phyloP scores from a whole-genome alignment of 331 rosid genomes.

The Cucumis variabilis region DNA sequence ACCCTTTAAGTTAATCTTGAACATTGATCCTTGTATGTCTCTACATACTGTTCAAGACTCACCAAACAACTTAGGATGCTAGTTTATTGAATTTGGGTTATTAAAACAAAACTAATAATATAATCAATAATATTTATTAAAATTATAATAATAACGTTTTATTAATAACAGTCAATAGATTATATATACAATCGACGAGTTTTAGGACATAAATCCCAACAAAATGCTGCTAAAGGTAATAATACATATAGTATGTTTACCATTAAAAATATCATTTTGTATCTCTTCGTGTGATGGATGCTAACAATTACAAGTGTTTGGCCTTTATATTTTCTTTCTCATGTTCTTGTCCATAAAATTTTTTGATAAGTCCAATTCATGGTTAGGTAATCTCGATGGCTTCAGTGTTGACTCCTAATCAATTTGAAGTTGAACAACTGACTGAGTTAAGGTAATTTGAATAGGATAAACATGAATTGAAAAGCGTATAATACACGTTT shows the following conservation, averaged over 20 bases:
- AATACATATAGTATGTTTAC: background rate
- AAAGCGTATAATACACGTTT: background rate
- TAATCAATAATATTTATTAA: no score
- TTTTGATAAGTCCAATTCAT: constrained; percentile 22
- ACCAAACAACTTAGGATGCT: no score
- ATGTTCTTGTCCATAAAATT: background rate
- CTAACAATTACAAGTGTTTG: background rate
- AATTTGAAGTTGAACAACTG: constrained; percentile 92
- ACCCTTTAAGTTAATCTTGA: no score
- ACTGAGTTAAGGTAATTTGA: constrained; percentile 70
- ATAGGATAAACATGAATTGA: background rate
- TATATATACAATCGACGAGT: no score
- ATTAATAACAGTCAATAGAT: no score
- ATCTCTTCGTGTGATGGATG: background rate
- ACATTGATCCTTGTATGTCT: no score
- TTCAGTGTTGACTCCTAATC: constrained; percentile 98
- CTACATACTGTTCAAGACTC: no score
- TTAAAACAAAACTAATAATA: no score
- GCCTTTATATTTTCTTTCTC: background rate
- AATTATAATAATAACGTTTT: no score
- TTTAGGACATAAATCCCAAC: no score
- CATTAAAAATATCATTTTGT: background rate
- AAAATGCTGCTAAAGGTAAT: no score
- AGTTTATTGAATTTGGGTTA: no score
- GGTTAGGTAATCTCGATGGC: constrained; percentile 90